Percentiles rank a stretch among this genome's conserved stretches.
phyloP scores from a whole-genome alignment of 345 rosid genomes.

The Geranium brycei region DNA sequence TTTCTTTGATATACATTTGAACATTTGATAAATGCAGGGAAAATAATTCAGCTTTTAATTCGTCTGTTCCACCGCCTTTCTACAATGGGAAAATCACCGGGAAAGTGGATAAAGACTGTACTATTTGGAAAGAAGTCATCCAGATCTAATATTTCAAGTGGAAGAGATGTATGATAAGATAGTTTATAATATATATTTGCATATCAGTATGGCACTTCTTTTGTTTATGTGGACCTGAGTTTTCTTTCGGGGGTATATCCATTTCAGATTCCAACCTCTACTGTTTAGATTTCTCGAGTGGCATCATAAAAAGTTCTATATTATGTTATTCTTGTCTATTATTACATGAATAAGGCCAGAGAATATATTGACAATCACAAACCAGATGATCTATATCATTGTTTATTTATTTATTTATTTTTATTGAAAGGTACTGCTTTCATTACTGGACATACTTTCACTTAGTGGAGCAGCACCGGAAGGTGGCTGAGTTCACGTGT shows the following conservation, averaged over 20 bases:
- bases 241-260: not conserved
- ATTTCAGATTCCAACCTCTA: not conserved
- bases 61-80: slow-evolving; percentile 11
- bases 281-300: not conserved
- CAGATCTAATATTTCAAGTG: slow-evolving; percentile 43
- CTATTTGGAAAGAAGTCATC: slow-evolving; percentile 75
- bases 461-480: not conserved
- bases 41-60: slow-evolving; percentile 15
- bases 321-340: not conserved
- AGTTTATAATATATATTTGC: not conserved
- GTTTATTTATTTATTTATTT: not conserved
- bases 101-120: slow-evolving; percentile 72
- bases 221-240: not conserved
- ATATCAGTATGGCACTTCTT: not conserved
- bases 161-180: slow-evolving; percentile 41
- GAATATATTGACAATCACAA: not conserved
- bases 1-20: slow-evolving; percentile 1
- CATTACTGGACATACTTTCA: not conserved
- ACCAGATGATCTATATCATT: not conserved
- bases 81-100: slow-evolving; percentile 65
- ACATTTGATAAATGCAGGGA: slow-evolving; percentile 10
- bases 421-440: not conserved
- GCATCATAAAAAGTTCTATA: not conserved
- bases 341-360: not conserved
- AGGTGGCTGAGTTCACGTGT: not conserved